Evolutionary conservation across 2,329 filamentous ascomycete genomes (phyloP), one percentile per base, ranked within the genome.

Genomic region (Penicillium fuscoglaucum): DNA sequence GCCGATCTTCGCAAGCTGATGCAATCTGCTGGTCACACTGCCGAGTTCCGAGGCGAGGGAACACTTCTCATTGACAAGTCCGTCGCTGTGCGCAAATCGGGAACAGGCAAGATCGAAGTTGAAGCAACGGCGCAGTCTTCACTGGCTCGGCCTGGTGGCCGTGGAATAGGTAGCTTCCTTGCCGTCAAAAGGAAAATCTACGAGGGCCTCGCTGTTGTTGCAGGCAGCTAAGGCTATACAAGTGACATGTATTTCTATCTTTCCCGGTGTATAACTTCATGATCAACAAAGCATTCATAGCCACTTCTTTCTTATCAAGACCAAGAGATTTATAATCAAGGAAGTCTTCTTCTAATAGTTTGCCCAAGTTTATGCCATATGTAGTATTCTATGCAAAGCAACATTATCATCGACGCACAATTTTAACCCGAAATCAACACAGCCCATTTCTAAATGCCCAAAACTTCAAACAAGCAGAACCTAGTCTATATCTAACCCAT

Each of bases 21-120:
- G 86, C 88, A 91, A 68, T 82, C 84, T 15, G 84, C 88, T 3
- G 92, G 93, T 0, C 92, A 97, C 77, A 87, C 86, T 15, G 93
- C 93, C 1, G 95, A 97, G 74, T 97, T 98, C 75, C 84, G 91
- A 50, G 95, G 95, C 50, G 93, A 98, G 75, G 95, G 95, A 61
- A 96, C 90, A 9, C 80, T 99, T 57, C 83, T 99, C 10, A 88
- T 99, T 56, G 93, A 98, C 71, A 90, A 91, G 1, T 85, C 85
- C 10, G 93, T 98, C 7, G 90, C 92, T 4, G 92, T 99, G 46
- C 83, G 91, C 60, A 98, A 99, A 80, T 90, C 89, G 47, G 88
- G 87, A 1, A 89, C 89, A n/a, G 93, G 93, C 0, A 87, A 85
- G 66, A 91, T 97, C 68, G 93, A 96, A 76, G 86, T 96, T 19